These are phyloP conservation scores for Beta corolliflora DNA, from an alignment of 179 eudicot species.

Conservation along the genomic window DNA sequence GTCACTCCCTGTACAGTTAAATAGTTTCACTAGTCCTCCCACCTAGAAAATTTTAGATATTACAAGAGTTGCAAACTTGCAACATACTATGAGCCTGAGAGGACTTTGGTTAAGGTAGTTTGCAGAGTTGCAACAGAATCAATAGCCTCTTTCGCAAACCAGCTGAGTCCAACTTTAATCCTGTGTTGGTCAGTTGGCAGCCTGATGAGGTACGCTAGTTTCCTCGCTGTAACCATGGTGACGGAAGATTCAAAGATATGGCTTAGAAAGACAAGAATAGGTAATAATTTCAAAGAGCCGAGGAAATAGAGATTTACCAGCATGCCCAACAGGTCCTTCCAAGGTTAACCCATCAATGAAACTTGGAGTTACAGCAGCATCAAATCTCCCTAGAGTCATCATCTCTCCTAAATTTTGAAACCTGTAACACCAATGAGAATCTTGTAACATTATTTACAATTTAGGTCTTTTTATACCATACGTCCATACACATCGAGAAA, in stretches of 20 bases:
- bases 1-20: background rate
- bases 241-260: background rate
- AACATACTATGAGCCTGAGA: constrained; percentile 46
- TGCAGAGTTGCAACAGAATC: constrained; percentile 75
- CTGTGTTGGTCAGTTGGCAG: constrained; percentile 94
- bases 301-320: constrained; percentile 47
- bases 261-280: background rate
- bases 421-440: constrained; percentile 38
- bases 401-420: constrained; percentile 96
- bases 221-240: constrained; percentile 62
- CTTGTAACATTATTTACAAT: background rate
- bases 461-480: background rate
- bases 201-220: constrained; percentile 80
- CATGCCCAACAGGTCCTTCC: constrained; percentile 91
- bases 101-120: constrained; percentile 59
- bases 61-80: background rate
- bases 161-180: constrained; percentile 87
- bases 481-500: too few relatives aligned
- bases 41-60: background rate
- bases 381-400: constrained; percentile 89
- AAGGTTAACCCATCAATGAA: constrained; percentile 82
- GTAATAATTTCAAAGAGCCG: background rate
- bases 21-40: background rate
- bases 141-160: constrained; percentile 85
- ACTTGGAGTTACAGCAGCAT: constrained; percentile 90